Conservation (phyloP, 2,329 filamentous ascomycete species). For the Colletotrichum neosansevieriae region DNA sequence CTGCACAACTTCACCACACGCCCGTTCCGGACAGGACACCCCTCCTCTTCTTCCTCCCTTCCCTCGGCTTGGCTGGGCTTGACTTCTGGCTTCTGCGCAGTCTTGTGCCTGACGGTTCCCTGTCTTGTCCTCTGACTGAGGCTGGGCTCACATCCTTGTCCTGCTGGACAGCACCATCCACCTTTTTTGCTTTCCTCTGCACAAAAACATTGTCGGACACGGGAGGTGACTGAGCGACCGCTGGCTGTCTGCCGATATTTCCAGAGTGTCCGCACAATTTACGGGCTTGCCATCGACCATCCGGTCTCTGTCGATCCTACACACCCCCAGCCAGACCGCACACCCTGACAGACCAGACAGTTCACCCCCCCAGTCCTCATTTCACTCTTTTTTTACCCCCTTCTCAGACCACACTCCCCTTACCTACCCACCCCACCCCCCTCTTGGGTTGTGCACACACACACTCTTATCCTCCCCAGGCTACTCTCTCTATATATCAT, state of each 20-base stretch:
- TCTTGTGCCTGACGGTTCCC: slow-evolving; percentile 37
- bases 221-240: slow-evolving; percentile 32
- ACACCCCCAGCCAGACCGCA: slow-evolving; percentile 1
- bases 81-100: neutral
- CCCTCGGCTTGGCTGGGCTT: slow-evolving; percentile 31
- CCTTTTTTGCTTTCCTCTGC: slow-evolving; percentile 2
- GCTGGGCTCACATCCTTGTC: slow-evolving; percentile 30
- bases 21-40: slow-evolving; percentile 1
- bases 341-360: slow-evolving; percentile 7
- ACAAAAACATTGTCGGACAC: slow-evolving; percentile 8
- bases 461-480: slow-evolving; percentile 21
- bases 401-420: slow-evolving; percentile 26
- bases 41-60: neutral
- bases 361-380: slow-evolving; percentile 10
- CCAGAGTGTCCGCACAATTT: slow-evolving; percentile 20
- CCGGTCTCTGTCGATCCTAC: slow-evolving; percentile 18
- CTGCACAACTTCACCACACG: neutral
- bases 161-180: slow-evolving; percentile 3
- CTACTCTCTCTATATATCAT: slow-evolving; percentile 37
- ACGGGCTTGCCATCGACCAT: slow-evolving; percentile 16
- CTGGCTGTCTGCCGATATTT: slow-evolving; percentile 4
- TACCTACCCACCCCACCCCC: slow-evolving; percentile 16
- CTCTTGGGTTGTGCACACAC: slow-evolving; percentile 8
- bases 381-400: slow-evolving; percentile 31
- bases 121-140: slow-evolving; percentile 31